Percentiles rank a stretch among this genome's conserved stretches.
phyloP scores from a whole-genome alignment of 371 early-diverging fungal species.

The Rhizomucor miehei region DNA sequence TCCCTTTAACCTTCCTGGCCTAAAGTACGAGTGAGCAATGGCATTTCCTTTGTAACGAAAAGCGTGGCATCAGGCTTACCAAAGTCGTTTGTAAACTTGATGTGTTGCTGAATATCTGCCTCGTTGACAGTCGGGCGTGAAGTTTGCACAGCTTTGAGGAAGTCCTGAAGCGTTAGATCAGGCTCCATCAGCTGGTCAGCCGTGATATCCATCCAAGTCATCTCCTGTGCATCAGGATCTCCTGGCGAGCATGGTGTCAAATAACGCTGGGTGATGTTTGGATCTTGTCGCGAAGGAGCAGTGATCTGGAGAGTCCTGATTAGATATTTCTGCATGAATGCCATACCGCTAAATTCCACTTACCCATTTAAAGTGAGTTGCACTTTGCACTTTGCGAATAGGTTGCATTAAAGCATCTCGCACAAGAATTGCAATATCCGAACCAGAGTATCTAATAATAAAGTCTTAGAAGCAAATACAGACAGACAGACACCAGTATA shows the following conservation, averaged over 20 bases:
- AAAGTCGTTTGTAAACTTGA: slow-evolving; percentile 90
- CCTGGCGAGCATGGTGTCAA: slow-evolving; percentile 96
- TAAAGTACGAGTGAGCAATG: slow-evolving; percentile 5
- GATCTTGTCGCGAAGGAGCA: slow-evolving; percentile 66
- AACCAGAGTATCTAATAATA: slow-evolving; percentile 78
- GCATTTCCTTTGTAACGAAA: too few species aligned
- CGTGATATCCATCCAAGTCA: slow-evolving; percentile 87
- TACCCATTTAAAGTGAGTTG: slow-evolving; percentile 94
- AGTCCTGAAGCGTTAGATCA: slow-evolving; percentile 79
- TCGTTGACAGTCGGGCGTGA: slow-evolving; percentile 86
- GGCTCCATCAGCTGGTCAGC: slow-evolving; percentile 91
- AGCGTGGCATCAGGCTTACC: too few species aligned
- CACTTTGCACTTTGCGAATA: slow-evolving; percentile 91
- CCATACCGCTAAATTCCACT: neutral
- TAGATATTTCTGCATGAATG: neutral
- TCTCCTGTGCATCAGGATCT: slow-evolving; percentile 84
- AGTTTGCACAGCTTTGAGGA: slow-evolving; percentile 76
- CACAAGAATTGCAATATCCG: slow-evolving; percentile 91
- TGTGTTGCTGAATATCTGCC: slow-evolving; percentile 78
- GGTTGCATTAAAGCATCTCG: slow-evolving; percentile 97
- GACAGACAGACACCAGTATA: neutral
- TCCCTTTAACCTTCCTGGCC: slow-evolving; percentile 35
- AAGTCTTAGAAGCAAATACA: neutral
- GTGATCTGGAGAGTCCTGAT: slow-evolving; percentile 32
- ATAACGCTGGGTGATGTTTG: slow-evolving; percentile 45